Conservation (phyloP, 2,329 filamentous ascomycete genomes). For the Aschersonia sp. region DNA sequence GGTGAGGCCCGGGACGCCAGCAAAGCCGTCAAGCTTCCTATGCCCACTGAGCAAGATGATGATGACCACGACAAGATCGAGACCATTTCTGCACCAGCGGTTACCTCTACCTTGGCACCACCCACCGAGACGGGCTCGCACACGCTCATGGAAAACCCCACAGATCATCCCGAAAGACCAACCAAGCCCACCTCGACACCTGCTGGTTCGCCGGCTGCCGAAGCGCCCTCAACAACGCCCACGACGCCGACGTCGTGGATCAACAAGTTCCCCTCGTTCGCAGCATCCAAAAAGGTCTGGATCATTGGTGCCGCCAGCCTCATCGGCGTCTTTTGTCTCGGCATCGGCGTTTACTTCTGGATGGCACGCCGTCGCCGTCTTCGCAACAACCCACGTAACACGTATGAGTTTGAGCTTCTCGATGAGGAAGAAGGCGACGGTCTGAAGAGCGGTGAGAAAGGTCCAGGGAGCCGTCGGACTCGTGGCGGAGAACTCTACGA, state of each 20-base stretch:
- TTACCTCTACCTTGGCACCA: constrained; percentile 17
- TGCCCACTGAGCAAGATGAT: constrained; percentile 74
- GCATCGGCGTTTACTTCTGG: constrained; percentile 69
- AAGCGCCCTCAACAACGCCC: neutral
- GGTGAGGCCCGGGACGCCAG: constrained; percentile 69
- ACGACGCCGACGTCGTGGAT: constrained; percentile 50
- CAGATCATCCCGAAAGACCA: constrained; percentile 51
- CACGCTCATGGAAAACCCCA: constrained; percentile 26
- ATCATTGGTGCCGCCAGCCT: constrained; percentile 78
- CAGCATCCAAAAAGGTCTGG: constrained; percentile 80
- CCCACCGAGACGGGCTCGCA: constrained; percentile 23
- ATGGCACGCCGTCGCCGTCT: constrained; percentile 64
- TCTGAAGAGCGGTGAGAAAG: constrained; percentile 32
- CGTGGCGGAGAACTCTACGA: constrained; percentile 88
- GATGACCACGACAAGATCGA: constrained; percentile 57
- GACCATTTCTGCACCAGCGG: constrained; percentile 2
- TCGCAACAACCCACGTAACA: constrained; percentile 59
- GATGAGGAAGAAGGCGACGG: constrained; percentile 62
- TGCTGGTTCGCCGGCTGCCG: neutral
- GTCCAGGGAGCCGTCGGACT: constrained; percentile 30
- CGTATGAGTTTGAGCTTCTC: constrained; percentile 89
- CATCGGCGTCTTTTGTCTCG: constrained; percentile 70
- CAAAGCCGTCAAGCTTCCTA: constrained; percentile 60
- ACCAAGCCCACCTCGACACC: constrained; percentile 23
- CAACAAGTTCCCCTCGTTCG: constrained; percentile 82